Evolutionary conservation across 257 asterid species (phyloP).

Genomic region (Penstemon davidsonii): DNA sequence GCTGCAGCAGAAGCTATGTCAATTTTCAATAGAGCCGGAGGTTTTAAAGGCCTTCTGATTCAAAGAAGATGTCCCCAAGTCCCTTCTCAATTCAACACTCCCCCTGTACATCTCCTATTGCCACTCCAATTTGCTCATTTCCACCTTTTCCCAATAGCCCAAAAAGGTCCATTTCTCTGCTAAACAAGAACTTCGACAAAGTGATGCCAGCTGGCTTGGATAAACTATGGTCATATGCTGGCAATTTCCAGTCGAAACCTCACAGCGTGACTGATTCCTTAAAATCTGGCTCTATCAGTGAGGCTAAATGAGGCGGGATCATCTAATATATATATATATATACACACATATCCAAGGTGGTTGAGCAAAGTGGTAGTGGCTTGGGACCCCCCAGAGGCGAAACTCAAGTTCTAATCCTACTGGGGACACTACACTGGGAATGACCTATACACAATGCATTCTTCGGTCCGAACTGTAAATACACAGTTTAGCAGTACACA

Average conservation of each 20-base stretch:
- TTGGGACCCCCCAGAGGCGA: too few species aligned
- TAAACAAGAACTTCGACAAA: conserved; percentile 50
- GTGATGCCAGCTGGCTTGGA: conserved; percentile 63
- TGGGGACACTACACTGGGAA: too few species aligned
- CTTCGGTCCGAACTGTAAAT: too few species aligned
- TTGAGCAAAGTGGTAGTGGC: too few species aligned
- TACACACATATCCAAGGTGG: too few species aligned
- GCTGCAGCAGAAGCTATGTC: conserved; percentile 72
- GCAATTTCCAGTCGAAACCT: conserved; percentile 58
- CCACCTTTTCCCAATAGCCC: conserved; percentile 75
- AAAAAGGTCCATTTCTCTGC: conserved; percentile 52
- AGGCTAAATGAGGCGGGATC: too few species aligned
- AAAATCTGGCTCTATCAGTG: not conserved
- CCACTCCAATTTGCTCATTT: conserved; percentile 84
- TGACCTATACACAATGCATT: too few species aligned
- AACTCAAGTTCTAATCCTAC: too few species aligned
- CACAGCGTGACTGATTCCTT: conserved; percentile 65
- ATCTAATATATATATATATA: too few species aligned
- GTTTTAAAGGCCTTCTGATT: conserved; percentile 74
- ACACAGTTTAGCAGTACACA: too few species aligned
- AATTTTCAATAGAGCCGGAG: conserved; percentile 70
- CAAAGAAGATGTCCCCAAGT: conserved; percentile 90
- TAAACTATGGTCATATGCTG: conserved; percentile 77
- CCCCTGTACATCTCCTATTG: conserved; percentile 86
- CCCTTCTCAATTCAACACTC: conserved; percentile 92